phyloP scores from a whole-genome alignment of 2,329 filamentous ascomycete species.

The Arthrobotrys sinensis region DNA sequence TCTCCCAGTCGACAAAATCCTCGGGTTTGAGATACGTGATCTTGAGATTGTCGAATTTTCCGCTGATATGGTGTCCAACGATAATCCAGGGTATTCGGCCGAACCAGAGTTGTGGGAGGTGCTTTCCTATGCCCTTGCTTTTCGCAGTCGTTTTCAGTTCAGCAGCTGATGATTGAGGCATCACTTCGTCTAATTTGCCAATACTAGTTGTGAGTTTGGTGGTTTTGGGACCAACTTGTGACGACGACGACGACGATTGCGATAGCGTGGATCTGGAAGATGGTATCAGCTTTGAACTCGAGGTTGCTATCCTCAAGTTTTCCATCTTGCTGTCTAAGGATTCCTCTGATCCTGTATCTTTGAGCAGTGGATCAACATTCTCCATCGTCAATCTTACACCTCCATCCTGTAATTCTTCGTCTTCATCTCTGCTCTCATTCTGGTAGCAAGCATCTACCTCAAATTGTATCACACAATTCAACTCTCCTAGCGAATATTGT shows the following conservation, averaged over 20 bases:
- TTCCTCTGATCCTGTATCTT: neutral
- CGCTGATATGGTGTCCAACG: constrained; percentile 60
- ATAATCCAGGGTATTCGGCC: constrained; percentile 62
- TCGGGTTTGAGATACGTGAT: constrained; percentile 6
- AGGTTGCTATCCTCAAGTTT: too few relatives aligned
- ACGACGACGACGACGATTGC: neutral
- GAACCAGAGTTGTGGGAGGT: constrained; percentile 64
- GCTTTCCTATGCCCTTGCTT: constrained; percentile 21
- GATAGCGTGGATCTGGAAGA: neutral
- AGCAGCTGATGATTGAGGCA: constrained; percentile 51
- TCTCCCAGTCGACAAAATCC: constrained; percentile 59
- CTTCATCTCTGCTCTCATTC: neutral
- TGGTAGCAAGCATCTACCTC: constrained; percentile 65
- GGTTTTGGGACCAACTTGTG: neutral
- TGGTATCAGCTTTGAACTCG: too few relatives aligned
- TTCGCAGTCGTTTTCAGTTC: constrained; percentile 63
- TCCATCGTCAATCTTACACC: neutral
- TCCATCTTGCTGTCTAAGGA: too few relatives aligned
- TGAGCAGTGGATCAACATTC: too few relatives aligned
- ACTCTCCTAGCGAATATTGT: constrained; percentile 63
- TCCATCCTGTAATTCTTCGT: neutral
- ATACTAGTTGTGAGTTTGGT: constrained; percentile 1
- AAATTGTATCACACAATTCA: constrained; percentile 64
- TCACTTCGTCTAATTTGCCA: constrained; percentile 29
- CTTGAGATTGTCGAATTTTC: constrained; percentile 53